phyloP scores from a whole-genome alignment of 2,329 filamentous ascomycete species.

The Xylariaceae sp. region DNA sequence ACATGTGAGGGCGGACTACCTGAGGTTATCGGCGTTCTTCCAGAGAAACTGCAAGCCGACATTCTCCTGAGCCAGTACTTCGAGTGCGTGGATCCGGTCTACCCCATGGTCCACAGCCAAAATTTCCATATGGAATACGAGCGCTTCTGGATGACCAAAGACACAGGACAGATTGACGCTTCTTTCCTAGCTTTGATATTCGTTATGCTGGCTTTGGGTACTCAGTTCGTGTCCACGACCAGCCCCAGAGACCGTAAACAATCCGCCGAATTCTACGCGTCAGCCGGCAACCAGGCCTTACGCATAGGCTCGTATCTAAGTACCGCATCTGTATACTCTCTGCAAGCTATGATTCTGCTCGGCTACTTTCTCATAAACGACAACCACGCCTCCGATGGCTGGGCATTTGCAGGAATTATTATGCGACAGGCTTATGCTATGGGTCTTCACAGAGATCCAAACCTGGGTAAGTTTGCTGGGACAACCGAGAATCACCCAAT shows the following conservation, averaged over 20 bases:
- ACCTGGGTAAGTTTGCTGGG: constrained; percentile 49
- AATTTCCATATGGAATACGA: constrained; percentile 77
- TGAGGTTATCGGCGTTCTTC: constrained; percentile 72
- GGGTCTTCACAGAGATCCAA: constrained; percentile 75
- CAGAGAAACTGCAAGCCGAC: constrained; percentile 71
- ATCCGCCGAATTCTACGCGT: constrained; percentile 78
- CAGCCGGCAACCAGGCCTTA: constrained; percentile 72
- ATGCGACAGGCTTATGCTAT: constrained; percentile 78
- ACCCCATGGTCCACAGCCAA: constrained; percentile 73
- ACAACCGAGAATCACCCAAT: too few relatives aligned
- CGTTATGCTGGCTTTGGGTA: constrained; percentile 72
- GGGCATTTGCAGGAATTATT: constrained; percentile 74
- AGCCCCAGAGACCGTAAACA: constrained; percentile 62
- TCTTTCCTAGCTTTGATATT: constrained; percentile 70
- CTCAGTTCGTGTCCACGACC: constrained; percentile 65
- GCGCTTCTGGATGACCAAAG: constrained; percentile 65
- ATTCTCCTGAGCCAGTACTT: constrained; percentile 63
- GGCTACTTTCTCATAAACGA: constrained; percentile 84
- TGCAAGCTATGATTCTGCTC: constrained; percentile 79
- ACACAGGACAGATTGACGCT: constrained; percentile 61
- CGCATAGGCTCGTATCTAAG: constrained; percentile 74
- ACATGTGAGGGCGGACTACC: constrained; percentile 70
- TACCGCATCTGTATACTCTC: constrained; percentile 65
- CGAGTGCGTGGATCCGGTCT: constrained; percentile 72
- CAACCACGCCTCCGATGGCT: constrained; percentile 78